Percentiles rank a stretch among this genome's conserved stretches.
These are phyloP conservation scores for Daldinia concentrica DNA, from an alignment of 495 filamentous ascomycete genomes.

Conservation along the genomic window DNA sequence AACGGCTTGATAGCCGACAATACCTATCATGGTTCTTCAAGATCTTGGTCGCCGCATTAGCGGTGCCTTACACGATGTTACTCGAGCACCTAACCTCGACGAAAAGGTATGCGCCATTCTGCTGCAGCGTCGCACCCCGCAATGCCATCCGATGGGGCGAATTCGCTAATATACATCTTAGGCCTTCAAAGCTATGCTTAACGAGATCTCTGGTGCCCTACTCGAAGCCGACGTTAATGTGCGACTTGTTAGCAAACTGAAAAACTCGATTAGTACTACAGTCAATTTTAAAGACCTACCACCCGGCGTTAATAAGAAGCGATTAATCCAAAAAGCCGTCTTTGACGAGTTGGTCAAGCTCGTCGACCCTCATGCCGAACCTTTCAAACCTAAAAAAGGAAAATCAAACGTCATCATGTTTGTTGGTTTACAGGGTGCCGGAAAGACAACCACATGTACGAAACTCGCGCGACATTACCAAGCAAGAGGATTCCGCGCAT, in stretches of 20 bases:
- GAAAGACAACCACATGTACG: conserved; percentile 98
- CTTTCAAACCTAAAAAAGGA: conserved; percentile 97
- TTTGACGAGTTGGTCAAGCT: conserved; percentile 96
- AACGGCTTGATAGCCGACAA: conserved; percentile 29
- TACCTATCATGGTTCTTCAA: conserved; percentile 88
- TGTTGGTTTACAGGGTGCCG: conserved; percentile 94
- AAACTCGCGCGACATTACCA: conserved; percentile 97
- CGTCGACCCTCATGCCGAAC: conserved; percentile 93
- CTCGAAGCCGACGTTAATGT: conserved; percentile 97
- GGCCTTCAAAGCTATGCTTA: conserved; percentile 98
- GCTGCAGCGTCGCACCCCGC: conserved; percentile 2
- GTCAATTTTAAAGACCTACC: conserved; percentile 95
- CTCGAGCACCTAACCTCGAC: conserved; percentile 88
- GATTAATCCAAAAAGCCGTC: conserved; percentile 96
- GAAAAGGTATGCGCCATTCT: conserved; percentile 76
- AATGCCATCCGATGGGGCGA: conserved; percentile 11
- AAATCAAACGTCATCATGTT: conserved; percentile 99
- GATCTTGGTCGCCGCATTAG: conserved; percentile 99
- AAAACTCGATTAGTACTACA: conserved; percentile 87
- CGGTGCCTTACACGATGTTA: conserved; percentile 92
- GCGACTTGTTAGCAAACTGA: conserved; percentile 88
- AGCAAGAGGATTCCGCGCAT: conserved; percentile 90
- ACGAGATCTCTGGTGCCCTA: conserved; percentile 93
- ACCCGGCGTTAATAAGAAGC: conserved; percentile 93
- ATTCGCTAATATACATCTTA: conserved; percentile 48